These are phyloP conservation scores for Phytophthora cajani DNA, from an alignment of 352 stramenopile genomes.

Conservation along the genomic window DNA sequence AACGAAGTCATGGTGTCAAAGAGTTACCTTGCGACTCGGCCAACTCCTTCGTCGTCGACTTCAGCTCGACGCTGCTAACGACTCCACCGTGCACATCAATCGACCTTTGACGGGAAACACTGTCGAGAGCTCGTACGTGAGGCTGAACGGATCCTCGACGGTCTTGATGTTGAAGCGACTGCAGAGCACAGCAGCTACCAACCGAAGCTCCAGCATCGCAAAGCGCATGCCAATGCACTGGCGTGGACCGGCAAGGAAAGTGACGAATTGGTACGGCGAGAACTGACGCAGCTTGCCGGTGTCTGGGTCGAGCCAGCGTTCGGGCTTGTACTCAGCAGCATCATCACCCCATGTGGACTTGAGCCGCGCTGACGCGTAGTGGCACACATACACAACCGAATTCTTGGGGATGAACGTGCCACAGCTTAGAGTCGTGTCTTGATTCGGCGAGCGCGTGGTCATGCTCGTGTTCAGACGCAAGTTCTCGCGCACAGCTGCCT, in stretches of 20 bases:
- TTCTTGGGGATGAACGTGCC: slow-evolving; percentile 62
- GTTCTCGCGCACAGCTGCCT: slow-evolving; percentile 63
- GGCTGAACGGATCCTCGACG: slow-evolving; percentile 38
- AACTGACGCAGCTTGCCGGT: slow-evolving; percentile 43
- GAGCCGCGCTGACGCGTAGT: slow-evolving; percentile 54
- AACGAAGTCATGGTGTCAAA: neutral
- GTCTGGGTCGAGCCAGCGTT: slow-evolving; percentile 60
- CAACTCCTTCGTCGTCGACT: neutral
- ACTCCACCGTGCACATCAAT: slow-evolving; percentile 28
- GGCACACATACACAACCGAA: slow-evolving; percentile 43
- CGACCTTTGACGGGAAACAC: slow-evolving; percentile 34
- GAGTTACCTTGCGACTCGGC: neutral
- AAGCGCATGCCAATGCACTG: slow-evolving; percentile 70
- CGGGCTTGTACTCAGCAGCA: slow-evolving; percentile 55
- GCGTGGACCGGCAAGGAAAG: slow-evolving; percentile 62
- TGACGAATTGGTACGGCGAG: slow-evolving; percentile 54
- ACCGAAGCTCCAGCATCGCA: slow-evolving; percentile 63
- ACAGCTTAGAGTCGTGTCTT: slow-evolving; percentile 63
- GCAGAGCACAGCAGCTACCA: slow-evolving; percentile 47
- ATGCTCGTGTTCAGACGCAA: slow-evolving; percentile 67
- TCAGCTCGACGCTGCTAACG: slow-evolving; percentile 13
- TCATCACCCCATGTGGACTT: slow-evolving; percentile 58
- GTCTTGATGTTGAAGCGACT: slow-evolving; percentile 52
- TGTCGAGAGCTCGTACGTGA: slow-evolving; percentile 46
- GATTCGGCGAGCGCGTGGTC: slow-evolving; percentile 42